Percentiles rank a stretch among this genome's conserved stretches.
Evolutionary conservation across 202 grass and related monocot species (phyloP).

Genomic region (Setaria viridis): DNA sequence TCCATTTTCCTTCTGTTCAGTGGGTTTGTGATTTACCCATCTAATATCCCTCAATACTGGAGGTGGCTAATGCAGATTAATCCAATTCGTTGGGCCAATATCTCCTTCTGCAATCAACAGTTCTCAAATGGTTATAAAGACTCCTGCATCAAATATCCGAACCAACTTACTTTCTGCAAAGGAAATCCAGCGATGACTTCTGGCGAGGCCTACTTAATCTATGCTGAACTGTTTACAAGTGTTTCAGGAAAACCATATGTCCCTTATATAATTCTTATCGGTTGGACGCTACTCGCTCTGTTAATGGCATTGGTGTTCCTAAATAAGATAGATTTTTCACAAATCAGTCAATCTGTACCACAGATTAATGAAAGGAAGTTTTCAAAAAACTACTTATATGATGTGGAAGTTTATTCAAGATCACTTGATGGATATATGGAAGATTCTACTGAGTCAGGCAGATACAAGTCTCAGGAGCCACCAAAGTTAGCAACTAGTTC

Average conservation of each 20-base stretch:
- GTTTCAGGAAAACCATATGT: constrained; percentile 30
- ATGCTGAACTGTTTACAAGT: constrained; percentile 20
- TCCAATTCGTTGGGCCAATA: constrained; percentile 50
- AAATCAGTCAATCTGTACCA: constrained; percentile 29
- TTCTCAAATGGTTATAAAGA: constrained; percentile 38
- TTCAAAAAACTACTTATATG: constrained; percentile 32
- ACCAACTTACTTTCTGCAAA: constrained; percentile 42
- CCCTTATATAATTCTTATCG: constrained; percentile 41
- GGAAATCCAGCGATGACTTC: constrained; percentile 23
- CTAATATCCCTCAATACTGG: constrained; percentile 40
- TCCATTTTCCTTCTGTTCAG: constrained; percentile 47
- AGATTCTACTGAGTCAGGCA: constrained; percentile 29
- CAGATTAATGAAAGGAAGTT: constrained; percentile 6
- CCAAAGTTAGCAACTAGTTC: constrained; percentile 14
- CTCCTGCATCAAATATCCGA: constrained; percentile 27
- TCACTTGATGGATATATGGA: constrained; percentile 5
- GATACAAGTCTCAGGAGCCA: constrained; percentile 2
- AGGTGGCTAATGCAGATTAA: constrained; percentile 47
- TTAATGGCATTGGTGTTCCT: constrained; percentile 36
- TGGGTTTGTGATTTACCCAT: constrained; percentile 50
- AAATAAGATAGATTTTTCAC: constrained; percentile 34
- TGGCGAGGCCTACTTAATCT: constrained; percentile 44
- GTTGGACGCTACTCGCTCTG: constrained; percentile 23
- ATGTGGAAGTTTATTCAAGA: constrained; percentile 18
- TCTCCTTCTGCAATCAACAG: constrained; percentile 39